Evolutionary conservation across 2,329 filamentous ascomycete genomes (phyloP).

Genomic region (Elsinoe ampelina): DNA sequence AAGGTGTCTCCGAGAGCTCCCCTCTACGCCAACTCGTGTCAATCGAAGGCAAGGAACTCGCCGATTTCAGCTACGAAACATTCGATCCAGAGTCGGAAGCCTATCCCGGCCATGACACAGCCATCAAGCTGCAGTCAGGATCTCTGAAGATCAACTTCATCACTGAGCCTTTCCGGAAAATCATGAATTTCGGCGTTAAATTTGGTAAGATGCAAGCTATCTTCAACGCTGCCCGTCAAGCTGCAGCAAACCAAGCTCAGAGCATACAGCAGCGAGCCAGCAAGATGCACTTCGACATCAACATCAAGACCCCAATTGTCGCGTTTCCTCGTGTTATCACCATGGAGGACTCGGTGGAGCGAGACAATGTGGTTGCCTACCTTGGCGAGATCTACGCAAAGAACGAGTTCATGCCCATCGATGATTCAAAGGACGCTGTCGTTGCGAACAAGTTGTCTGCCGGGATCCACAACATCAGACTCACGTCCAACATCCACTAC

Average conservation of each 20-base stretch:
- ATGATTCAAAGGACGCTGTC: constrained; percentile 62
- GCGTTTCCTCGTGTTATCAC: constrained; percentile 77
- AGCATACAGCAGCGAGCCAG: constrained; percentile 85
- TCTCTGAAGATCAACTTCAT: constrained; percentile 96
- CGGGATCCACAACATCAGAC: constrained; percentile 81
- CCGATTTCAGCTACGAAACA: constrained; percentile 95
- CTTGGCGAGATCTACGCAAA: constrained; percentile 95
- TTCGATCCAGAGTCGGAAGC: constrained; percentile 67
- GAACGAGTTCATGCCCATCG: constrained; percentile 80
- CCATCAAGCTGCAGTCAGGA: constrained; percentile 79
- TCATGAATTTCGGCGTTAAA: constrained; percentile 94
- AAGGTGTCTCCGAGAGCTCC: constrained; percentile 73
- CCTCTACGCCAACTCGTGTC: constrained; percentile 78
- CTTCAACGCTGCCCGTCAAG: constrained; percentile 92
- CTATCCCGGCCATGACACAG: constrained; percentile 92
- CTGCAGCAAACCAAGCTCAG: constrained; percentile 84
- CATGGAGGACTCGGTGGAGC: constrained; percentile 53
- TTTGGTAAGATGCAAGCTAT: constrained; percentile 99
- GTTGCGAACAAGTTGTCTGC: constrained; percentile 83
- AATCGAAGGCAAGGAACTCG: constrained; percentile 90
- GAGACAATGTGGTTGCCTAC: constrained; percentile 84
- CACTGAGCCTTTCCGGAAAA: constrained; percentile 95
- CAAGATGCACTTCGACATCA: constrained; percentile 86
- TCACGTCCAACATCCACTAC: constrained; percentile 87
- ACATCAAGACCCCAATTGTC: constrained; percentile 90